phyloP scores from a whole-genome alignment of 2,329 filamentous ascomycete species.

The Bipolaris zeicola region DNA sequence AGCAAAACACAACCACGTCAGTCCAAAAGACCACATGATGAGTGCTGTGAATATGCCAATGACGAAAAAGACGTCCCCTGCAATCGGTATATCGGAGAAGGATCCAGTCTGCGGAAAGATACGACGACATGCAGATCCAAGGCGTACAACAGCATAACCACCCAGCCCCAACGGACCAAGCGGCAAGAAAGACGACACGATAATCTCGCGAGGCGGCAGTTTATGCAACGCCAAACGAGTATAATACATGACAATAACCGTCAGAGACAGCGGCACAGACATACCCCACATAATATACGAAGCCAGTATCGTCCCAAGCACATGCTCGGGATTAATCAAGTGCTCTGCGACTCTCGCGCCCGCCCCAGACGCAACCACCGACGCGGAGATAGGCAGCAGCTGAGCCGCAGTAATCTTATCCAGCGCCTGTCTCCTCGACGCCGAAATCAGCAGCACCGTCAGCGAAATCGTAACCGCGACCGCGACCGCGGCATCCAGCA shows the following conservation, averaged over 20 bases:
- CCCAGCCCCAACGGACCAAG: conserved; percentile 71
- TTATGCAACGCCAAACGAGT: conserved; percentile 70
- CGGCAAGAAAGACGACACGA: conserved; percentile 71
- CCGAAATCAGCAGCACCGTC: conserved; percentile 63
- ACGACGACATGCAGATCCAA: conserved; percentile 52
- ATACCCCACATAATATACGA: conserved; percentile 73
- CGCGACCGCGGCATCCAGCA: conserved; percentile 54
- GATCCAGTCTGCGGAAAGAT: conserved; percentile 51
- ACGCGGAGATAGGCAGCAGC: conserved; percentile 69
- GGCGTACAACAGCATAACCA: conserved; percentile 63
- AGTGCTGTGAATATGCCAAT: conserved; percentile 60
- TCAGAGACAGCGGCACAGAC: conserved; percentile 64
- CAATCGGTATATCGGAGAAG: conserved; percentile 45
- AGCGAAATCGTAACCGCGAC: conserved; percentile 50
- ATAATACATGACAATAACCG: conserved; percentile 71
- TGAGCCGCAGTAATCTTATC: conserved; percentile 66
- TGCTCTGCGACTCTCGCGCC: conserved; percentile 68
- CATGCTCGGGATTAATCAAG: conserved; percentile 61
- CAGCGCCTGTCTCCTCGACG: conserved; percentile 35
- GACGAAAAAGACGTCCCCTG: conserved; percentile 61
- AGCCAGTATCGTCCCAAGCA: conserved; percentile 65
- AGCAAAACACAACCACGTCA: conserved; percentile 62
- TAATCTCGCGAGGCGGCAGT: conserved; percentile 68
- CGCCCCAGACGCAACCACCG: conserved; percentile 68
- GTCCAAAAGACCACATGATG: conserved; percentile 63